A percentile compares a stretch with the other conserved stretches of the same genome.
Conservation (phyloP, 78 protist species). For the Mastigamoeba balamuthi region DNA sequence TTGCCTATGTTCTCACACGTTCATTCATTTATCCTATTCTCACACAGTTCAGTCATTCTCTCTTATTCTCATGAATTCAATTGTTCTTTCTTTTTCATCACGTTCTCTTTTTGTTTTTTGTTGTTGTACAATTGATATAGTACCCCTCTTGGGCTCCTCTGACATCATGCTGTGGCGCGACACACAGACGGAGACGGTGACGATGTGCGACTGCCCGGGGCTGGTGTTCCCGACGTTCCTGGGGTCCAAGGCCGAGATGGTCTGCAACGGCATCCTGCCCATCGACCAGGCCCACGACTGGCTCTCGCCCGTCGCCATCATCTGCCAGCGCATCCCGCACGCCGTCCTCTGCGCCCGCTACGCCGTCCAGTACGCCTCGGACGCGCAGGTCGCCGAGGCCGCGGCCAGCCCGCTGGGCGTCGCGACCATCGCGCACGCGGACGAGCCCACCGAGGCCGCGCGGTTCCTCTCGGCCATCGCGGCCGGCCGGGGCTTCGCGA, state of each 20-base stretch:
- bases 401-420: background rate
- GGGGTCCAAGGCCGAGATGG: conserved; percentile 57
- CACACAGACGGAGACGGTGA: background rate
- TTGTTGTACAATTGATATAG: too few relatives aligned
- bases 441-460: conserved; percentile 31
- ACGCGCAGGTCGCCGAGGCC: too few relatives aligned
- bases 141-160: too few relatives aligned
- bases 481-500: conserved; percentile 39
- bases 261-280: conserved; percentile 86
- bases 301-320: conserved; percentile 19
- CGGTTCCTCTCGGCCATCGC: conserved; percentile 37
- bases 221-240: conserved; percentile 84
- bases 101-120: background rate
- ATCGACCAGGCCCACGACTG: conserved; percentile 80
- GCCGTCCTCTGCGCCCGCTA: background rate
- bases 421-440: background rate
- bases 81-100: background rate
- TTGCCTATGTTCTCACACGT: too few relatives aligned
- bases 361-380: background rate
- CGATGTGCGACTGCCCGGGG: conserved; percentile 96
- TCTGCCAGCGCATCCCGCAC: conserved; percentile 32
- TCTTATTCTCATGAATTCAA: background rate
- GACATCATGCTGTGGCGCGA: too few relatives aligned
- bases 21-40: too few relatives aligned
- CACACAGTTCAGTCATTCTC: too few relatives aligned